Base-by-base conservation (phyloP, 768 basidiomycete species). In the Phylloporus sp. region DNA sequence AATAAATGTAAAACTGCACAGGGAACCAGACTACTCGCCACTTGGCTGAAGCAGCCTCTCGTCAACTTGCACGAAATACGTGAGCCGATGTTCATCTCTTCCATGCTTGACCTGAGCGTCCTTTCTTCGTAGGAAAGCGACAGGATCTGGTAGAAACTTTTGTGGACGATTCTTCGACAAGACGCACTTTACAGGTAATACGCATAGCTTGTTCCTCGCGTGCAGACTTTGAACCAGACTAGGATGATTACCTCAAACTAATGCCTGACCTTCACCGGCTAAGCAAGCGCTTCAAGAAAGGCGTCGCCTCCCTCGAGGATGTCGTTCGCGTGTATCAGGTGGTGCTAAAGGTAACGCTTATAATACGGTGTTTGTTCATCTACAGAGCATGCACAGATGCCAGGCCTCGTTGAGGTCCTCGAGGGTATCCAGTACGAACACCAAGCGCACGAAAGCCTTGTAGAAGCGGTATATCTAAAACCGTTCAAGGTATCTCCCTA, bases 1-100 rank as follows among this genome's bases (percentile, higher is more conserved):
- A 96, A 98, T 64, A 89, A 88, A 57, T 96, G 95, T 72, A 96
- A 96, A 69, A 98, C 96, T 0, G 82, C 90, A 0, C 96, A 99
- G 62, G 96, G 96, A 0, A 82, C 88, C 13, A 72, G 96, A 45
- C 64, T 96, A 32, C 73, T 99, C 4, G 88, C 84, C 0, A 84
- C 82, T 38, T 98, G 95, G 95, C 70, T 99, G 33, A 97, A 96
- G 61, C 96, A 98, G 63, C 96, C 96, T 6, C 71, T 98, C 22
- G 81, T 97, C 24, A 97, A 96, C 64, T 65, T 90, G 29, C 94
- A 98, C 54, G 89, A 93, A 61, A 98, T 98, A 50, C 74, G 92
- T 90, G 47, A 52, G 90, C 73, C 28, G 9, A 26, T 24, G 3
- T 29, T 31, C 7, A 11, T 11, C 22, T 22, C 13, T n/a, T n/a